These are phyloP conservation scores for Solanum hybrid DNA, from an alignment of 305 asterid genomes.

Conservation along the genomic window DNA sequence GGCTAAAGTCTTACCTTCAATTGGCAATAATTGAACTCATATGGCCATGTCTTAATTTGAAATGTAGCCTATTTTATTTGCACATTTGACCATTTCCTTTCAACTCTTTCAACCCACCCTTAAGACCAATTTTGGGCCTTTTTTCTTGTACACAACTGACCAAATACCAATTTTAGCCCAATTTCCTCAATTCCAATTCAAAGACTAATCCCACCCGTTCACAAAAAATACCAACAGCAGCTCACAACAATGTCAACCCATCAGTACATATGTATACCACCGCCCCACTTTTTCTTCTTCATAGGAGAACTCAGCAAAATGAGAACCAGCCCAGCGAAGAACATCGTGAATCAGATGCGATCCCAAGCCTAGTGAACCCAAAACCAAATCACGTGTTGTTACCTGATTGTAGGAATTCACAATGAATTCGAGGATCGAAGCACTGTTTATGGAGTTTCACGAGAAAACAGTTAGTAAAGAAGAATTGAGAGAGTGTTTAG, in stretches of 20 bases:
- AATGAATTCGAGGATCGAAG: not conserved
- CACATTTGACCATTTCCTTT: not conserved
- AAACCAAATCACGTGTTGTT: not conserved
- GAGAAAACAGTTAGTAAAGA: not conserved
- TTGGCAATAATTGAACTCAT: not conserved
- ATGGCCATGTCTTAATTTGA: too few species aligned
- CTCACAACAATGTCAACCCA: not conserved
- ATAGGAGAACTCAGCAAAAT: not conserved
- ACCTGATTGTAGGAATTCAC: not conserved
- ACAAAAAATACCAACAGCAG: not conserved
- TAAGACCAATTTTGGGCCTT: not conserved
- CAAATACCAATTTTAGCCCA: not conserved
- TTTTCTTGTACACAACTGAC: not conserved
- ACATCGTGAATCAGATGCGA: not conserved
- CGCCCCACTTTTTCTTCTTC: not conserved
- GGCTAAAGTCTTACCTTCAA: not conserved
- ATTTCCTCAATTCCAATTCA: not conserved
- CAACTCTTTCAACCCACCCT: not conserved
- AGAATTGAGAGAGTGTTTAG: not conserved
- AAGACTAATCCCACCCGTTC: not conserved
- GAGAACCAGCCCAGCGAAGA: not conserved
- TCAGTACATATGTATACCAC: not conserved
- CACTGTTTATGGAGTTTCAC: not conserved
- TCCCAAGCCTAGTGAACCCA: not conserved
- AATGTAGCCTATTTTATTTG: not conserved